These are phyloP conservation scores for Aegilops bicornis DNA, from an alignment of 176 grass and related monocot genomes.

Conservation along the genomic window DNA sequence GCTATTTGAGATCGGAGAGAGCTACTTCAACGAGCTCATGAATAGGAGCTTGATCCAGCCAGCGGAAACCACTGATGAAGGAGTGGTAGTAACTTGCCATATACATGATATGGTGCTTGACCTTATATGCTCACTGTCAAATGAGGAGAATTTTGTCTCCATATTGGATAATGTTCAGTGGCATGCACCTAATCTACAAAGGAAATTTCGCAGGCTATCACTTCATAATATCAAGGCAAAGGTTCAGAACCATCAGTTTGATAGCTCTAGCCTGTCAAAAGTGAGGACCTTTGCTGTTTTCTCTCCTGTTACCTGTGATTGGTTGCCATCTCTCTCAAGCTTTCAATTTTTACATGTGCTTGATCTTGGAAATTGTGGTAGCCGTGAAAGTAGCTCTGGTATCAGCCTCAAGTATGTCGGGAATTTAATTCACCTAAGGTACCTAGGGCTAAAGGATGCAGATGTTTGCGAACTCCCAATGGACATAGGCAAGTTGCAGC, in stretches of 20 bases:
- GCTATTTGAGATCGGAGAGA: too few species aligned
- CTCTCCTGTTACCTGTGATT: neutral
- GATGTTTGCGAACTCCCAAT: neutral
- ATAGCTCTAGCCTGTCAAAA: neutral
- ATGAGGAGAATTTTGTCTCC: too few species aligned
- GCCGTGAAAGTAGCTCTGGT: neutral
- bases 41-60: too few species aligned
- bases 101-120: too few species aligned
- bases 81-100: too few species aligned
- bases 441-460: neutral
- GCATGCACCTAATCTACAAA: too few species aligned
- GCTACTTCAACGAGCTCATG: too few species aligned
- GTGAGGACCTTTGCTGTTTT: neutral
- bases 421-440: neutral
- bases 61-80: rapidly evolving
- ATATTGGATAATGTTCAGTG: too few species aligned
- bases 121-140: too few species aligned
- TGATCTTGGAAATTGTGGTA: neutral
- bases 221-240: too few species aligned
- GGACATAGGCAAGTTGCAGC: neutral
- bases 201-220: too few species aligned
- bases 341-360: neutral
- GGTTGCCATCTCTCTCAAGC: neutral
- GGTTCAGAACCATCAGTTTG: neutral
- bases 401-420: neutral